Evolutionary conservation across 2,329 filamentous ascomycete genomes (phyloP), one percentile per base, ranked within the genome.

Genomic region (Sclerotinia subarctica): DNA sequence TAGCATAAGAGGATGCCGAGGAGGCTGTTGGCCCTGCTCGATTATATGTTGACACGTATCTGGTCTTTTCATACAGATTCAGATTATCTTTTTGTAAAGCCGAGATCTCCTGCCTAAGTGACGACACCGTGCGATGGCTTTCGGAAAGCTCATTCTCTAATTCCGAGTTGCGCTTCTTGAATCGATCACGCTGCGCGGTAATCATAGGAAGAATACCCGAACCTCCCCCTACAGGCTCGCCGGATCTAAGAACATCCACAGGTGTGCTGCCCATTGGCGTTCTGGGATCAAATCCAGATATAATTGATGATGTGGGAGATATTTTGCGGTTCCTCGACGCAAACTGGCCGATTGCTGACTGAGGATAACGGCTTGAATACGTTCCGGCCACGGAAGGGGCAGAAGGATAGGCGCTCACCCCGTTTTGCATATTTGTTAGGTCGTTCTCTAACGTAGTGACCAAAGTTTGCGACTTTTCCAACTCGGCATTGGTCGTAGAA

Each of bases 181-280:
- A 99, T 64, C 95, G 92, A 80, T 99, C 95, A 70, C 95, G 90
- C 80, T 99, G 96, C 1, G 96, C 95, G 46, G 95, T 97, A 64
- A 99, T 91, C 96, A 99, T 99, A 46, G 95, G 96, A 32, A 99
- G 82, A 72, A 99, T 97, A 17, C 94, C 93, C 0, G 92, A 92
- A 2, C 92, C 92, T 66, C 91, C 84, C 44, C 90, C 91, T 67
- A 90, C 84, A 11, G 89, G 83, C 58, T 93, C 91, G 2, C 84
- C 85, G 44, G 76, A 75, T 70, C 87, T 84, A 32, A 90, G 80
- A 8, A 85, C 81, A 51, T 89, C 86, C 72, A 89, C 81, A 19
- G 82, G 83, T 49, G 80, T 77, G 7, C 72, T 74, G 21, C 84
- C 81, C 51, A 83, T 80, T 11, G 79, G 78, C 53, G 82, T 82